A percentile compares a stretch with the other conserved stretches of the same genome.
phyloP scores from a whole-genome alignment of 192 early-diverging fungal genomes.

The Linnemannia exigua region DNA sequence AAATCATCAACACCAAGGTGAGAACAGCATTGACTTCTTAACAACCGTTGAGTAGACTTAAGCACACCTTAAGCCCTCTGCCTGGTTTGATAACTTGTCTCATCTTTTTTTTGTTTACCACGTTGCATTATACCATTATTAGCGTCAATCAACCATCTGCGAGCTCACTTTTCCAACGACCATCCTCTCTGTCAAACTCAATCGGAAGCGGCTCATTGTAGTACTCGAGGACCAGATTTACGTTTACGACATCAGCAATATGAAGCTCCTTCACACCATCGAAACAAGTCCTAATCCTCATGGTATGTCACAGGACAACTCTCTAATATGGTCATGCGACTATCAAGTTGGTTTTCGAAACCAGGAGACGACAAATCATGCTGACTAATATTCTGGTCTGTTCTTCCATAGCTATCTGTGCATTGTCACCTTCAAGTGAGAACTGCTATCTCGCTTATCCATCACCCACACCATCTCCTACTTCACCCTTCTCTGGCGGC shows the following conservation, averaged over 20 bases:
- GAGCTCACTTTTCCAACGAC: constrained; percentile 95
- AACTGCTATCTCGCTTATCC: constrained; percentile 97
- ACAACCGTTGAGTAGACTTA: neutral
- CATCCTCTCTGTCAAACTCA: constrained; percentile 96
- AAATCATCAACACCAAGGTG: constrained; percentile 98
- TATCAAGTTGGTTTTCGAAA: neutral
- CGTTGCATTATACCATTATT: constrained; percentile 12
- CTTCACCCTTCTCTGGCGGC: constrained; percentile 65
- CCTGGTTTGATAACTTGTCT: neutral
- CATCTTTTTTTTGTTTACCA: neutral
- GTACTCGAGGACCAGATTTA: constrained; percentile 97
- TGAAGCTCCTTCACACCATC: constrained; percentile 97
- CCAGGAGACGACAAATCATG: neutral
- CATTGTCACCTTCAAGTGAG: constrained; percentile 93
- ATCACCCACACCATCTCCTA: constrained; percentile 75
- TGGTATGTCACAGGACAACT: constrained; percentile 62
- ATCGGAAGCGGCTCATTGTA: constrained; percentile 93
- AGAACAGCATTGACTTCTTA: neutral
- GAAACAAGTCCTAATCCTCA: constrained; percentile 94
- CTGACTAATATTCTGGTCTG: constrained; percentile 7
- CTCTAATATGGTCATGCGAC: neutral
- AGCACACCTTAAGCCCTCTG: neutral
- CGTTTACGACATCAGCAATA: constrained; percentile 98
- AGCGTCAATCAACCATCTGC: constrained; percentile 97
- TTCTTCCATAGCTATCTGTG: constrained; percentile 78